Percentiles rank a stretch among this genome's conserved stretches.
Evolutionary conservation across 768 basidiomycete species (phyloP).

Genomic region (Lactarius deliciosus): DNA sequence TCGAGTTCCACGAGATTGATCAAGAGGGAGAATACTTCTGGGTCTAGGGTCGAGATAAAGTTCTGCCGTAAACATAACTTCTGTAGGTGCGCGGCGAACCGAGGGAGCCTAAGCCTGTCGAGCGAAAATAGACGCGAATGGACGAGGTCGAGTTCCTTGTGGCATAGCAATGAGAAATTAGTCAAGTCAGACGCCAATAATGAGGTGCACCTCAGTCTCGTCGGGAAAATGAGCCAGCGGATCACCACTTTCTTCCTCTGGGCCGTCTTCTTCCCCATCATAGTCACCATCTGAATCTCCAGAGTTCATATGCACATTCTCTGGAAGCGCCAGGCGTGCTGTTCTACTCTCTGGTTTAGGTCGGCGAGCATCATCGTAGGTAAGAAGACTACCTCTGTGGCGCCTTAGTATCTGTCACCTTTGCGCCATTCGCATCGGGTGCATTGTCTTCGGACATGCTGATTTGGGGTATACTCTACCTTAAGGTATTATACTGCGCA

Average conservation of each 20-base stretch:
- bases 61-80: conserved; percentile 87
- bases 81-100: conserved; percentile 70
- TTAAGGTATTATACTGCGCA: conserved; percentile 6
- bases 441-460: conserved; percentile 19
- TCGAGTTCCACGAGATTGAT: conserved; percentile 84
- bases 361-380: background rate
- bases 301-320: conserved; percentile 11
- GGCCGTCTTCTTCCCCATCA: conserved; percentile 44
- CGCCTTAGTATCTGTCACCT: background rate
- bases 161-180: conserved; percentile 14
- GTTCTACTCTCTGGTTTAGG: conserved; percentile 16
- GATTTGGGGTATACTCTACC: conserved; percentile 5
- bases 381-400: conserved; percentile 16
- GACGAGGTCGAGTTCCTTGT: conserved; percentile 82
- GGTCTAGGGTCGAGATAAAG: conserved; percentile 67
- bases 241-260: conserved; percentile 43
- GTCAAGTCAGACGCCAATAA: background rate
- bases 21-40: conserved; percentile 65
- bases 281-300: conserved; percentile 52
- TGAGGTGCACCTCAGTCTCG: conserved; percentile 67
- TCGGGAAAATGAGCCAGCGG: conserved; percentile 78
- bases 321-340: conserved; percentile 27
- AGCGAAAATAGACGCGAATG: conserved; percentile 76
- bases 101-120: conserved; percentile 60
- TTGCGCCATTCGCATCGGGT: background rate